Base-by-base conservation (phyloP, 73 alveolate genomes). In the Paramecium sexaurelia region DNA sequence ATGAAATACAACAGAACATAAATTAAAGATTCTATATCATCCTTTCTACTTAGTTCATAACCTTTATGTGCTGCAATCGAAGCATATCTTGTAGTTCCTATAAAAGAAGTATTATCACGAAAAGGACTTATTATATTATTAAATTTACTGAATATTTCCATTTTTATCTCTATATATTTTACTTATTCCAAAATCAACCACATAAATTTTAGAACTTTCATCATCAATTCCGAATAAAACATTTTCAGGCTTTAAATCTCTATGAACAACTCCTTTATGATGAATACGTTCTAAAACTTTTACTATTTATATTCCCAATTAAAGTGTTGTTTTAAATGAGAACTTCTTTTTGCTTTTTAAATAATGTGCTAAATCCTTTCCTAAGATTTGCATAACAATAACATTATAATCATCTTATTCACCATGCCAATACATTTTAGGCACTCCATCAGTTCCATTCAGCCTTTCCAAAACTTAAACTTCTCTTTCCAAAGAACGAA, bases 31-130 rank as follows among this genome's bases (percentile, higher is more conserved):
- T 95, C 98, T 8, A 95, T 55, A 89, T 95, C 98, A 92, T 94
- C 94, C 68, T 98, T 87, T 39, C 99, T 92, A 47, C 99, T 93
- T 84, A 95, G 94, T 85, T 96, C 99, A 51, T 94, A 86, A 24
- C 98, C 98, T 82, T 90, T 84, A 92, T 96, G 98, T 40, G 98
- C 95, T 86, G 94, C 92, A n/a, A 95, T 43, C n/a, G 96, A 92
- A 5, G 98, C 96, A 85, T 93, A 96, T 45, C 98, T 45, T 19
- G 97, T 95, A 37, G 98, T 95, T 71, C 98, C 85, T 3, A 78
- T 41, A 45, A 78, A 78, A 2, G 90, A 45, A 41, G 45, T 43
- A 17, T 78, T 78, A 43, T 78, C 90, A 37, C 90, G 68, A 40
- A 78, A 78, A 1, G 90, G 75, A 78, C 68, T 78, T 7, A 51